These are phyloP conservation scores for Limnomonas spitsbergensis DNA, from an alignment of 139 green algal genomes.

Conservation along the genomic window DNA sequence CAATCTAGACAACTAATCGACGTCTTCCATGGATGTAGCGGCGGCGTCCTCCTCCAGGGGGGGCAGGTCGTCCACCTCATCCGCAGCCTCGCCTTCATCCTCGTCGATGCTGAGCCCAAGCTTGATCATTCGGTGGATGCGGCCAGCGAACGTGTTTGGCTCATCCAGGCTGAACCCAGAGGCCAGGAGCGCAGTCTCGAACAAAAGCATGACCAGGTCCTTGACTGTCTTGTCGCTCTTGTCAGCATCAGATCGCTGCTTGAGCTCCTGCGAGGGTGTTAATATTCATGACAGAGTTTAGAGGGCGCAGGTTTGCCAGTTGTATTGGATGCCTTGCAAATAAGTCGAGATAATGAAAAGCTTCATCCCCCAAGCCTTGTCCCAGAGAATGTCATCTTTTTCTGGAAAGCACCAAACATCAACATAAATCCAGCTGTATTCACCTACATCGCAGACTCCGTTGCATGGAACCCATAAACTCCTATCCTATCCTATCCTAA, in stretches of 20 bases:
- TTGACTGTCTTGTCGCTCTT: constrained; percentile 99
- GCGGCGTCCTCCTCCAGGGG: constrained; percentile 90
- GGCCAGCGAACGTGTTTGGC: constrained; percentile 91
- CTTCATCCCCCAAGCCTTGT: too few relatives aligned
- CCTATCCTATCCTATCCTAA: too few relatives aligned
- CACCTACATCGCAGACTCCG: too few relatives aligned
- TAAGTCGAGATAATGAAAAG: too few relatives aligned
- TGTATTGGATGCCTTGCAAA: too few relatives aligned
- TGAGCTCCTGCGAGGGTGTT: constrained; percentile 68
- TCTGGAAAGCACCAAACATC: too few relatives aligned
- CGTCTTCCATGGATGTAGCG: constrained; percentile 95
- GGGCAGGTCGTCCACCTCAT: constrained; percentile 80
- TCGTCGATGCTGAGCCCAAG: constrained; percentile 97
- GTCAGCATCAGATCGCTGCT: constrained; percentile 85
- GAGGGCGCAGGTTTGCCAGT: too few relatives aligned
- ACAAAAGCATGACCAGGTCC: constrained; percentile 97
- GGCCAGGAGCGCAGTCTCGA: constrained; percentile 95
- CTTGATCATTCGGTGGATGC: constrained; percentile 99
- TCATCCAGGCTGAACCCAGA: constrained; percentile 97
- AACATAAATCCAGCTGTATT: too few relatives aligned
- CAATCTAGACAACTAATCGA: constrained; percentile 69
- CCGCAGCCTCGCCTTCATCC: constrained; percentile 62
- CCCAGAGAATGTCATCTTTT: too few relatives aligned
- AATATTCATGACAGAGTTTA: too few relatives aligned
- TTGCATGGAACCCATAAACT: too few relatives aligned